A percentile compares a stretch with the other conserved stretches of the same genome.
Conservation (phyloP, 106 monocot genomes). For the Allium fistulosum region DNA sequence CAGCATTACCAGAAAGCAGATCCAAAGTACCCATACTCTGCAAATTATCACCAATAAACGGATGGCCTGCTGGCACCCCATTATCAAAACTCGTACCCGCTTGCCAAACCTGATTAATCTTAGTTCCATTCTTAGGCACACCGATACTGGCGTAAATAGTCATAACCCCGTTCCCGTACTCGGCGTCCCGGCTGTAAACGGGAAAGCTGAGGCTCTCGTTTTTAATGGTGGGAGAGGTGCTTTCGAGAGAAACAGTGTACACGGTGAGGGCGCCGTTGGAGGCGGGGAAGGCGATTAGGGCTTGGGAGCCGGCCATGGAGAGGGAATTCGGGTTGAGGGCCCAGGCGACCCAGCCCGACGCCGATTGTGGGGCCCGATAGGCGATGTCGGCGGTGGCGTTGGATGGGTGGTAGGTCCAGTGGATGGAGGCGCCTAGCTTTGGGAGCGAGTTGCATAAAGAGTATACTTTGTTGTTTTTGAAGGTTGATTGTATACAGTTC, state of each 20-base stretch:
- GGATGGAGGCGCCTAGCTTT: slow-evolving; percentile 37
- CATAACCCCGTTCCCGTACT: slow-evolving; percentile 24
- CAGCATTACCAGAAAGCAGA: slow-evolving; percentile 27
- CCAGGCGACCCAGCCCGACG: slow-evolving; percentile 72
- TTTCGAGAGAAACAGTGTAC: slow-evolving; percentile 16
- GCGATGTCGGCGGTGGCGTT: slow-evolving; percentile 58
- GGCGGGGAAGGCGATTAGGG: slow-evolving; percentile 47
- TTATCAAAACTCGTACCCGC: slow-evolving; percentile 11
- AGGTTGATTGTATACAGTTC: slow-evolving; percentile 15
- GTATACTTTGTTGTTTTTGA: slow-evolving; percentile 31
- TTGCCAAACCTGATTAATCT: slow-evolving; percentile 43
- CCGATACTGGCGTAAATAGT: slow-evolving; percentile 37
- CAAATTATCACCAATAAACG: neutral
- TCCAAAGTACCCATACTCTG: slow-evolving; percentile 15
- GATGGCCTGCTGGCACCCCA: slow-evolving; percentile 2
- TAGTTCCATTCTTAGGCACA: slow-evolving; percentile 25
- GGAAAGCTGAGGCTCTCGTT: slow-evolving; percentile 24
- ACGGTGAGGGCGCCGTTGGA: slow-evolving; percentile 10
- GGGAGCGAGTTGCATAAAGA: slow-evolving; percentile 32
- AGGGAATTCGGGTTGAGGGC: slow-evolving; percentile 41
- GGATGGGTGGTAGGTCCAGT: slow-evolving; percentile 61
- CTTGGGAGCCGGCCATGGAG: slow-evolving; percentile 57
- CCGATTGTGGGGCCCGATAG: slow-evolving; percentile 43
- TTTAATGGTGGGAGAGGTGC: slow-evolving; percentile 1
- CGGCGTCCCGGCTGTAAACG: slow-evolving; percentile 15